Percentiles rank a stretch among this genome's conserved stretches.
Conservation (phyloP, 2,329 filamentous ascomycete species). For the Exophiala viscosa region DNA sequence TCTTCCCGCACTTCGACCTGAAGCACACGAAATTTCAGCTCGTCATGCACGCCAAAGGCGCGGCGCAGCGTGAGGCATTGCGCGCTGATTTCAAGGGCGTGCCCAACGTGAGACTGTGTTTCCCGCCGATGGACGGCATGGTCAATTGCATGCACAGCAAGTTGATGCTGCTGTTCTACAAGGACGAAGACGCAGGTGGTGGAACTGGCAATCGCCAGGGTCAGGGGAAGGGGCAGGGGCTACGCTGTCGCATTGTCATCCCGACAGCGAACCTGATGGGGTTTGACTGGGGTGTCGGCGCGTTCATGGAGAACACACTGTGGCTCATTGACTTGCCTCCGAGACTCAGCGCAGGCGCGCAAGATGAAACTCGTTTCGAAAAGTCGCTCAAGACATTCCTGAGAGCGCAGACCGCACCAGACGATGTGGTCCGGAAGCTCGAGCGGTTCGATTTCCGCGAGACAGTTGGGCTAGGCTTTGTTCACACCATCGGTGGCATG, state of each 20-base stretch:
- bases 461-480: constrained; percentile 70
- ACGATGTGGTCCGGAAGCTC: constrained; percentile 64
- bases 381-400: constrained; percentile 70
- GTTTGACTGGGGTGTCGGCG: constrained; percentile 87
- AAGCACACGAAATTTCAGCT: constrained; percentile 60
- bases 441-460: constrained; percentile 75
- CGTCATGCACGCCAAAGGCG: constrained; percentile 58
- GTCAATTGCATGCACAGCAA: constrained; percentile 88
- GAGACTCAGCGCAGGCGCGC: not conserved
- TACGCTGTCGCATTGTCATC: constrained; percentile 63
- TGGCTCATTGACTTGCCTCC: constrained; percentile 88
- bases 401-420: constrained; percentile 60
- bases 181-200: not conserved
- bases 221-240: not conserved
- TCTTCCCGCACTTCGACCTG: constrained; percentile 66
- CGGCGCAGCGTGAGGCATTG: constrained; percentile 40
- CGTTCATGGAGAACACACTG: constrained; percentile 80
- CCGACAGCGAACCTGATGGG: constrained; percentile 82
- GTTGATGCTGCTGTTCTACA: constrained; percentile 80
- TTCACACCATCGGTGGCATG: constrained; percentile 70
- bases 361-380: constrained; percentile 55
- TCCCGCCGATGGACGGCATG: constrained; percentile 72
- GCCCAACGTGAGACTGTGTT: constrained; percentile 63
- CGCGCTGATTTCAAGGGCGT: constrained; percentile 41
- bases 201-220: not conserved